These are phyloP conservation scores for Hyphopichia burtonii DNA, from an alignment of 1,139 yeast genomes.

Conservation along the genomic window DNA sequence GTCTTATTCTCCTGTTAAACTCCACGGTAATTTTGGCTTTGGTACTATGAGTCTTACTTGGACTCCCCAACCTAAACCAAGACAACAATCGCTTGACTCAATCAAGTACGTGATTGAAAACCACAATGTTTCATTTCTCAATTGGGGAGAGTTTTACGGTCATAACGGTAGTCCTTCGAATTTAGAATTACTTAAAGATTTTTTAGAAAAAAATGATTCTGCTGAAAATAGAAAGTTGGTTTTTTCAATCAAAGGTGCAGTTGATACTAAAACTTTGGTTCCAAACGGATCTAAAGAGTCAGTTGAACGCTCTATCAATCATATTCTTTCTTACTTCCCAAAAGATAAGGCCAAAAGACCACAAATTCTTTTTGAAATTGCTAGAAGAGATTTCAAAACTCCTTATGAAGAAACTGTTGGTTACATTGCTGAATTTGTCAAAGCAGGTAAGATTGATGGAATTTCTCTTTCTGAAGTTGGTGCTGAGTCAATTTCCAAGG, in stretches of 20 bases:
- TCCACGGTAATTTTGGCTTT: slow-evolving; percentile 43
- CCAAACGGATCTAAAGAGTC: slow-evolving; percentile 53
- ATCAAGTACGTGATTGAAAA: slow-evolving; percentile 46
- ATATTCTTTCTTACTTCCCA: slow-evolving; percentile 45
- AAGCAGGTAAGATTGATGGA: slow-evolving; percentile 59
- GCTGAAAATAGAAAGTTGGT: slow-evolving; percentile 49
- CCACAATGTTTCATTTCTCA: slow-evolving; percentile 57
- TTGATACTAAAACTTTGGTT: slow-evolving; percentile 25
- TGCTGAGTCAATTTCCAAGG: slow-evolving; percentile 56
- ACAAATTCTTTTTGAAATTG: slow-evolving; percentile 62
- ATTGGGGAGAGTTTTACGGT: slow-evolving; percentile 82
- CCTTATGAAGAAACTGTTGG: slow-evolving; percentile 51
- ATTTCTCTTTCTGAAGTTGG: slow-evolving; percentile 72
- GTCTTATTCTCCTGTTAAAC: slow-evolving; percentile 14
- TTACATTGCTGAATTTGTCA: slow-evolving; percentile 50
- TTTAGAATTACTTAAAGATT: slow-evolving; percentile 48
- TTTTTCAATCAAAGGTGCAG: slow-evolving; percentile 69
- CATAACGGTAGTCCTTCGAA: slow-evolving; percentile 46
- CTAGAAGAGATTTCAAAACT: slow-evolving; percentile 58
- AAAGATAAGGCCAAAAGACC: slow-evolving; percentile 37
- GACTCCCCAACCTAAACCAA: slow-evolving; percentile 45
- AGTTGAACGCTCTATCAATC: slow-evolving; percentile 51
- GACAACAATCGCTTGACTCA: slow-evolving; percentile 45
- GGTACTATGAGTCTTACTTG: slow-evolving; percentile 69
- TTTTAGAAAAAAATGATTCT: slow-evolving; percentile 52